Conservation (phyloP, 345 rosid species). For the Linum usitatissimum region DNA sequence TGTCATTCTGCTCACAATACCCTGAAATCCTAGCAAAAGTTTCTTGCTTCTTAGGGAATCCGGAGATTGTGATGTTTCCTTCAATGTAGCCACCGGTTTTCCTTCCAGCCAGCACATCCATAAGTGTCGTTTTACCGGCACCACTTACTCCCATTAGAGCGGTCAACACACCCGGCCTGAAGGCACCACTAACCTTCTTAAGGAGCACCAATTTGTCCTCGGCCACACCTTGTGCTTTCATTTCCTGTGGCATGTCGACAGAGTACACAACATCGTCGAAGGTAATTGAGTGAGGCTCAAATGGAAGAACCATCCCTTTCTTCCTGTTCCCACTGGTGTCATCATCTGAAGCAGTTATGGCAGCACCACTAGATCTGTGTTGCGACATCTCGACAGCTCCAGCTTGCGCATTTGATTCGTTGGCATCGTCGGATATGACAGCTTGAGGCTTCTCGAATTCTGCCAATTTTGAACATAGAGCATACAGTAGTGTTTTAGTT, state of each 20-base stretch:
- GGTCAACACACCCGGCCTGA: conserved; percentile 1
- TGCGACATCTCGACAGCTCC: not conserved
- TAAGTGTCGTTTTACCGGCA: conserved; percentile 1
- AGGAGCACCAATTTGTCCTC: not conserved
- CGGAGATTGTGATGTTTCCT: conserved; percentile 3
- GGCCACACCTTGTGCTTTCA: not conserved
- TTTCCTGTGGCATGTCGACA: not conserved
- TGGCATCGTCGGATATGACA: not conserved
- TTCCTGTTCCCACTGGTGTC: not conserved
- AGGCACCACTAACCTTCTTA: not conserved
- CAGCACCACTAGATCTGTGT: not conserved
- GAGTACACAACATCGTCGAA: not conserved
- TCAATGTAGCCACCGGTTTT: conserved; percentile 6
- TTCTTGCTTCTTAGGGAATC: conserved; percentile 5
- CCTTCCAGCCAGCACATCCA: conserved; percentile 5
- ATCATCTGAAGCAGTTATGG: not conserved
- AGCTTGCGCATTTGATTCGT: not conserved
- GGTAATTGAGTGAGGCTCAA: not conserved
- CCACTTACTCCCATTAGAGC: conserved; percentile 2
- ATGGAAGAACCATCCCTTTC: not conserved
- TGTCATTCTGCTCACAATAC: conserved; percentile 4
- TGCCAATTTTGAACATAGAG: not conserved
- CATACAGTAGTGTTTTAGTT: not conserved
- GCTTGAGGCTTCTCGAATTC: not conserved
- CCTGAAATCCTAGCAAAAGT: conserved; percentile 2